These are phyloP conservation scores for Echium plantagineum DNA, from an alignment of 257 asterid genomes.

Conservation along the genomic window DNA sequence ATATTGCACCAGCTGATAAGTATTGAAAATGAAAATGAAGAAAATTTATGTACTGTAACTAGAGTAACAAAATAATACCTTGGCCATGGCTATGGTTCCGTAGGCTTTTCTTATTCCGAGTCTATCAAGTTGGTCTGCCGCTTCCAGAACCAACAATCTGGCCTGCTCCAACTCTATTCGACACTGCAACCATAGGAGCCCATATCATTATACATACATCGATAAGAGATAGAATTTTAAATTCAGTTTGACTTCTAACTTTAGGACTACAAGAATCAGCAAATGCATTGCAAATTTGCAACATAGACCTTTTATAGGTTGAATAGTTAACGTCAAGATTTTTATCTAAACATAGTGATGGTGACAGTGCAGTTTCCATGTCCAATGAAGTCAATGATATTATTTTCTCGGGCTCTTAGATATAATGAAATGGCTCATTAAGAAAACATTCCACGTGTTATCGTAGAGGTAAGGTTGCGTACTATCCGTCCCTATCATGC, in stretches of 20 bases:
- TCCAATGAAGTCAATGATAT: too few species aligned
- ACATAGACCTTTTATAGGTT: neutral
- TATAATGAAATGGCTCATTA: too few species aligned
- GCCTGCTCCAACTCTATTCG: constrained; percentile 82
- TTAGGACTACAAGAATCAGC: neutral
- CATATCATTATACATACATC: too few species aligned
- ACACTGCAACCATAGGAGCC: constrained; percentile 36
- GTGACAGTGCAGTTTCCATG: too few species aligned
- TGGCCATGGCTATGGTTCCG: constrained; percentile 90
- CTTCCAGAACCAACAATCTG: constrained; percentile 80
- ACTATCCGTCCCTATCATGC: too few species aligned
- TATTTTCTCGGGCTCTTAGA: too few species aligned
- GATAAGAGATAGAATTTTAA: too few species aligned
- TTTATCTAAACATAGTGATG: constrained; percentile 1
- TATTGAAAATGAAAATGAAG: neutral
- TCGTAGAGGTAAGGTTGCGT: too few species aligned
- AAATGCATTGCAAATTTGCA: neutral
- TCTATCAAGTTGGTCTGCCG: constrained; percentile 88
- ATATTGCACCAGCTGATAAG: neutral
- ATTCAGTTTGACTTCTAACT: neutral
- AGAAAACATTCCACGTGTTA: too few species aligned
- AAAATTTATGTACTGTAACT: neutral
- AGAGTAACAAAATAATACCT: constrained; percentile 28
- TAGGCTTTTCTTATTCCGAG: constrained; percentile 74
- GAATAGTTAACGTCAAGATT: neutral